Conservation (phyloP, 2,329 filamentous ascomycete species). For the Aspergillus sojae region DNA sequence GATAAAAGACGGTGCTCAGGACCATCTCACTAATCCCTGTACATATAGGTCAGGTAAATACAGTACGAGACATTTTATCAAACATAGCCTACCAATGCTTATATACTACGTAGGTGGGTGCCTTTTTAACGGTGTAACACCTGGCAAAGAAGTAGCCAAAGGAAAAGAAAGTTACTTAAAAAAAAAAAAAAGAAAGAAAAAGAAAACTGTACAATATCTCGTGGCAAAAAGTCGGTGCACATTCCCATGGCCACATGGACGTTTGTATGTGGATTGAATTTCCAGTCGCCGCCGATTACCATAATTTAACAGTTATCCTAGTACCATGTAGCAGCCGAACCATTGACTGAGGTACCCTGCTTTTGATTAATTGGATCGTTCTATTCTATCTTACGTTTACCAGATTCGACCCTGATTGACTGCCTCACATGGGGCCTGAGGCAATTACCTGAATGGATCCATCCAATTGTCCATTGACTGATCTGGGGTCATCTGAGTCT, state of each 20-base stretch:
- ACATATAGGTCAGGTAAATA: not conserved
- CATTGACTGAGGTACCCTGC: not conserved
- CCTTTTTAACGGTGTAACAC: not conserved
- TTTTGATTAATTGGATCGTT: not conserved
- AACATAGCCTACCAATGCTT: not conserved
- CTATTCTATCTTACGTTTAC: not conserved
- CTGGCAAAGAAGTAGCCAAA: not conserved
- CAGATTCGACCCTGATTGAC: not conserved
- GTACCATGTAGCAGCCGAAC: not conserved
- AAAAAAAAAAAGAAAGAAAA: not conserved
- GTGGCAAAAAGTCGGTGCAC: constrained; percentile 6
- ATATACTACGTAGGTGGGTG: not conserved
- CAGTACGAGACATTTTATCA: not conserved
- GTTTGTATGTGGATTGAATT: not conserved
- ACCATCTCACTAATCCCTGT: not conserved
- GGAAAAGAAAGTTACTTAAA: not conserved
- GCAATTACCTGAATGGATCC: not conserved
- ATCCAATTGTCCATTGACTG: constrained; percentile 1
- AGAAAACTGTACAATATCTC: not conserved
- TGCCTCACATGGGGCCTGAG: constrained; percentile 1
- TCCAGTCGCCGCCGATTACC: not conserved
- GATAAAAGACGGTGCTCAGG: not conserved
- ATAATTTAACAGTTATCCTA: not conserved
- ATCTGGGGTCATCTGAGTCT: constrained; percentile 5
- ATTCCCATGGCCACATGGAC: constrained; percentile 4